These are phyloP conservation scores for Astrothelium subdiscretum DNA, from an alignment of 495 filamentous ascomycete species.

Conservation along the genomic window DNA sequence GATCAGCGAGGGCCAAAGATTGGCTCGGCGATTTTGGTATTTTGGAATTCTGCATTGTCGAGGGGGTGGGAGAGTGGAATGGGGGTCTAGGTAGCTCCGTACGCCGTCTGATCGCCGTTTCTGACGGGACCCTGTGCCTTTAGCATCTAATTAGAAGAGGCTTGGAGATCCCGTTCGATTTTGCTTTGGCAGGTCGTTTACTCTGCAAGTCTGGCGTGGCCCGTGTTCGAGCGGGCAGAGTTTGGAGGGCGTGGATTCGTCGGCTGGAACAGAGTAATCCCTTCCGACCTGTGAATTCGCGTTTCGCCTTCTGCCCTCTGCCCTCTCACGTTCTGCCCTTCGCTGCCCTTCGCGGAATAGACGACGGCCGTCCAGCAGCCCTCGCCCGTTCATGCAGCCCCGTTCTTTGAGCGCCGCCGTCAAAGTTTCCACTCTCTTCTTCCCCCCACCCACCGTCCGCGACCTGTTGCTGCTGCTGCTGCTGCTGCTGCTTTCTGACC, in stretches of 20 bases:
- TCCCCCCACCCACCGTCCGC: not conserved
- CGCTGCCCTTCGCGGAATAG: not conserved
- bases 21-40: too few species aligned
- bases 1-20: not conserved
- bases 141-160: too few species aligned
- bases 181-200: too few species aligned
- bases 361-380: not conserved
- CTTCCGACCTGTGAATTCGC: not conserved
- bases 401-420: not conserved
- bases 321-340: too few species aligned
- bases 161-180: too few species aligned
- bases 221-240: not conserved
- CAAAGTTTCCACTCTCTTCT: not conserved
- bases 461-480: not conserved
- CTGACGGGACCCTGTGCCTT: too few species aligned
- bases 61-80: too few species aligned
- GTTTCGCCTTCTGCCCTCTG: conserved; percentile 1
- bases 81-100: too few species aligned
- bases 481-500: not conserved
- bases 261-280: not conserved
- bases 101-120: too few species aligned
- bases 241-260: not conserved
- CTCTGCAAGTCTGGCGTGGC: not conserved
- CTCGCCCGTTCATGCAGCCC: not conserved
- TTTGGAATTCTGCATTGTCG: too few species aligned